Conservation (phyloP, 345 rosid species). For the Alliaria petiolata region DNA sequence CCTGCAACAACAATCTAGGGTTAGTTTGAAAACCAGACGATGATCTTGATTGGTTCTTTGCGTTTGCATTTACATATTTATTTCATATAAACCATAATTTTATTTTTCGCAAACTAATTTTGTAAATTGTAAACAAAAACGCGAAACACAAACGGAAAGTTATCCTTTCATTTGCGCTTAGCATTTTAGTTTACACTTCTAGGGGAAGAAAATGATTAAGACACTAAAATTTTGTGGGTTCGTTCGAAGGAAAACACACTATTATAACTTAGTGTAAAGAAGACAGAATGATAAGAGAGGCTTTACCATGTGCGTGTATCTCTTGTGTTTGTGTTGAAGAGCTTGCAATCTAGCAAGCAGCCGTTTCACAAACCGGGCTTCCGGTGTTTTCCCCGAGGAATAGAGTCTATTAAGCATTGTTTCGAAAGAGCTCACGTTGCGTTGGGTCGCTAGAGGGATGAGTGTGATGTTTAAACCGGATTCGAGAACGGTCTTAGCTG, state of each 20-base stretch:
- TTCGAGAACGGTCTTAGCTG: conserved; percentile 65
- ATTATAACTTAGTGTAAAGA: neutral
- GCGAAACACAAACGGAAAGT: too few relatives aligned
- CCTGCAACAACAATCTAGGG: conserved; percentile 37
- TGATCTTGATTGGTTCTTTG: neutral
- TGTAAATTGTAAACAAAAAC: neutral
- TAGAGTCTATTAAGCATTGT: conserved; percentile 32
- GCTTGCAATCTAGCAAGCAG: conserved; percentile 50
- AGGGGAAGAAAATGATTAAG: too few relatives aligned
- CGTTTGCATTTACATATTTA: neutral
- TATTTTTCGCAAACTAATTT: too few relatives aligned
- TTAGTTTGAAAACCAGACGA: neutral
- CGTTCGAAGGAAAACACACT: neutral
- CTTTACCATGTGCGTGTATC: conserved; percentile 67
- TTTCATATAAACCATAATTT: too few relatives aligned
- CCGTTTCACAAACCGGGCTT: conserved; percentile 45
- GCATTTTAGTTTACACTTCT: too few relatives aligned
- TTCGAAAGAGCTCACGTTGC: conserved; percentile 42
- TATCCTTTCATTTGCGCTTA: too few relatives aligned
- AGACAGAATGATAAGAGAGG: neutral
- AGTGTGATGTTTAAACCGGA: conserved; percentile 65
- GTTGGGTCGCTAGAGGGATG: conserved; percentile 63
- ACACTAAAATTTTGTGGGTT: too few relatives aligned
- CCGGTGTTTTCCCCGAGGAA: conserved; percentile 43
- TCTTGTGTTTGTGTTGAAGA: conserved; percentile 43